Percentiles rank a stretch among this genome's conserved stretches.
Evolutionary conservation across 2,329 filamentous ascomycete genomes (phyloP).

Genomic region (Dactylella cylindrospora): DNA sequence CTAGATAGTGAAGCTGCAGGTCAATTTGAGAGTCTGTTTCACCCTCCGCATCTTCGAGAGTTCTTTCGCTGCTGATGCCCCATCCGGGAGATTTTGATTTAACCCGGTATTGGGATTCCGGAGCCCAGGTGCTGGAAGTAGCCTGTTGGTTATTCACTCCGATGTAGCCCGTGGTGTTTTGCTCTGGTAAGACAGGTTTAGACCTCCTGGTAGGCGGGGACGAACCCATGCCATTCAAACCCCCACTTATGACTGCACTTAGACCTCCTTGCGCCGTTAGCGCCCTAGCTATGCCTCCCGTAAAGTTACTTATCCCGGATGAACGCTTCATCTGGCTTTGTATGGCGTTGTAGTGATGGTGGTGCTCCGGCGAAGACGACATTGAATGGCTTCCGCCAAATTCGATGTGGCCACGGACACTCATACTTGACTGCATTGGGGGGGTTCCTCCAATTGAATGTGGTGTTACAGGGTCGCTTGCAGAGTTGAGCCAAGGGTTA

Average conservation of each 20-base stretch:
- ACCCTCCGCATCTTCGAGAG: constrained; percentile 23
- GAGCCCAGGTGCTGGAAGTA: constrained; percentile 33
- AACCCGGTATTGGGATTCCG: constrained; percentile 40
- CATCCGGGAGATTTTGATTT: constrained; percentile 13
- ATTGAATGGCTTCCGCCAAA: constrained; percentile 42
- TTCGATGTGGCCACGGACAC: constrained; percentile 32
- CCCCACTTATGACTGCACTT: constrained; percentile 28
- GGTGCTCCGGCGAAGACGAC: constrained; percentile 47
- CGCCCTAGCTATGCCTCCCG: constrained; percentile 32
- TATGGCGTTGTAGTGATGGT: constrained; percentile 42
- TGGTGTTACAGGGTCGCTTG: constrained; percentile 56
- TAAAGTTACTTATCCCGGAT: constrained; percentile 39
- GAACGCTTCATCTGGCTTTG: constrained; percentile 18
- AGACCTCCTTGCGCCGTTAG: constrained; percentile 30
- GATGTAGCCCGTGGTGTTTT: neutral
- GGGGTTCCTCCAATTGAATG: constrained; percentile 48
- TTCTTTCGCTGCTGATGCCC: constrained; percentile 21
- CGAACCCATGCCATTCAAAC: constrained; percentile 24
- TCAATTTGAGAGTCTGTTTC: constrained; percentile 50
- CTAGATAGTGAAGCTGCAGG: constrained; percentile 63
- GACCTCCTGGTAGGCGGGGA: constrained; percentile 24
- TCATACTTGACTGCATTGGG: constrained; percentile 33
- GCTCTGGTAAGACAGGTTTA: constrained; percentile 6
- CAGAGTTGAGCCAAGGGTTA: constrained; percentile 42
- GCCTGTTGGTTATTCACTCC: constrained; percentile 12